A percentile compares a stretch with the other conserved stretches of the same genome.
Evolutionary conservation across 805 yeast genomes (phyloP).

Genomic region (Schwanniomyces yamadae): DNA sequence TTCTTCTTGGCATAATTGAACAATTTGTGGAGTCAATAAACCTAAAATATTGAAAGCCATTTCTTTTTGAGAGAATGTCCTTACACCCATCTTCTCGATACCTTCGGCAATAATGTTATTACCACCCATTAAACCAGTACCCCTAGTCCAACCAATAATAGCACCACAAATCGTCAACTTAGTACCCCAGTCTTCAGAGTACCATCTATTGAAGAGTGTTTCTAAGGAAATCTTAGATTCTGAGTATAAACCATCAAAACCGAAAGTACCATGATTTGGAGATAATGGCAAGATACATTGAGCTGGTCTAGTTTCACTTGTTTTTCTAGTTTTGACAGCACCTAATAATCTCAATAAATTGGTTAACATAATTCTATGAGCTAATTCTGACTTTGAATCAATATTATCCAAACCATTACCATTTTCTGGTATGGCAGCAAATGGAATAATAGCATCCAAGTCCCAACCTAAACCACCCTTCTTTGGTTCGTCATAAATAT

Average conservation of each 20-base stretch:
- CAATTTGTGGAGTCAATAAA: constrained; percentile 82
- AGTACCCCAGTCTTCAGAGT: constrained; percentile 93
- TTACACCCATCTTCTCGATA: constrained; percentile 90
- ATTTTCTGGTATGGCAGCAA: constrained; percentile 98
- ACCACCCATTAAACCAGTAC: constrained; percentile 98
- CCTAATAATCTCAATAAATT: constrained; percentile 92
- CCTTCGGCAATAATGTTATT: constrained; percentile 98
- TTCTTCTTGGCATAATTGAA: constrained; percentile 82
- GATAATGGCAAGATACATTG: constrained; percentile 95
- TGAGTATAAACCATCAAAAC: constrained; percentile 96
- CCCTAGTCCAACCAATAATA: constrained; percentile 99
- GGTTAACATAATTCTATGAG: constrained; percentile 98
- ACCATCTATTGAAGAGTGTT: constrained; percentile 98
- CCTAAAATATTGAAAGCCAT: constrained; percentile 99
- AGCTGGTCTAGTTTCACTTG: constrained; percentile 93
- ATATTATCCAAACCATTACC: constrained; percentile 93
- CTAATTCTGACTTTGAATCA: constrained; percentile 94
- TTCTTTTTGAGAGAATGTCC: constrained; percentile 98
- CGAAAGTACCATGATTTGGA: constrained; percentile 99
- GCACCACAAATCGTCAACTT: constrained; percentile 98
- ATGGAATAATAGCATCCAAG: constrained; percentile 92
- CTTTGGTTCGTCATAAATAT: constrained; percentile 79
- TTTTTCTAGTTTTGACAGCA: constrained; percentile 80
- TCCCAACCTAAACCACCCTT: constrained; percentile 97
- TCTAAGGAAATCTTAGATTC: constrained; percentile 95